A percentile compares a stretch with the other conserved stretches of the same genome.
phyloP scores from a whole-genome alignment of 805 yeast genomes.

The Myxozyma lipomycoides region DNA sequence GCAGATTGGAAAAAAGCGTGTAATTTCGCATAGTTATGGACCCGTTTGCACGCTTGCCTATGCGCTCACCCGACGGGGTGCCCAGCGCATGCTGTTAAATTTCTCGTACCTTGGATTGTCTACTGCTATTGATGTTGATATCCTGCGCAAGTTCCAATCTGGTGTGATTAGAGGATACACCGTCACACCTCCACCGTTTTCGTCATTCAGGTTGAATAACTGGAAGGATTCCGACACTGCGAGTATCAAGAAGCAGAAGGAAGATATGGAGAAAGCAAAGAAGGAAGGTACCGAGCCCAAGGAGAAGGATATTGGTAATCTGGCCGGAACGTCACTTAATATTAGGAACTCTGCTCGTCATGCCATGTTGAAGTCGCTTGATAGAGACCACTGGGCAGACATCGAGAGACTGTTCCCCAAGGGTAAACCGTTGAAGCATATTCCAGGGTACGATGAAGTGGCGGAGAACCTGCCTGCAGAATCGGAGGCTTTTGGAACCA shows the following conservation, averaged over 20 bases:
- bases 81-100: conserved; percentile 5
- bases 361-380: conserved; percentile 3
- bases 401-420: conserved; percentile 1
- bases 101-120: conserved; percentile 5
- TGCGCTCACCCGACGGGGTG: conserved; percentile 7
- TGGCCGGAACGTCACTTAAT: conserved; percentile 4
- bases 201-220: conserved; percentile 3
- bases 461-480: not conserved
- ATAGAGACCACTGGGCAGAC: conserved; percentile 6
- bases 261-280: conserved; percentile 3
- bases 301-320: conserved; percentile 3
- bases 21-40: conserved; percentile 12
- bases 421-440: not conserved
- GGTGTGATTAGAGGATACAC: conserved; percentile 9
- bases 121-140: conserved; percentile 5
- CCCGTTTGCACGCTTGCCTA: conserved; percentile 22
- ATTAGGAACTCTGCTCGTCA: conserved; percentile 8
- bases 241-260: not conserved
- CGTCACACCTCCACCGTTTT: conserved; percentile 7
- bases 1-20: conserved; percentile 10
- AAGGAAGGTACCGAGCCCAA: not conserved
- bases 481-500: conserved; percentile 1
- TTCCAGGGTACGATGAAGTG: not conserved
- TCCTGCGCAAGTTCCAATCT: conserved; percentile 1
- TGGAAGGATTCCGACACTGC: conserved; percentile 5